A percentile compares a stretch with the other conserved stretches of the same genome.
Conservation (phyloP, 164 flowering plant species). For the Nelumbo lutea region DNA sequence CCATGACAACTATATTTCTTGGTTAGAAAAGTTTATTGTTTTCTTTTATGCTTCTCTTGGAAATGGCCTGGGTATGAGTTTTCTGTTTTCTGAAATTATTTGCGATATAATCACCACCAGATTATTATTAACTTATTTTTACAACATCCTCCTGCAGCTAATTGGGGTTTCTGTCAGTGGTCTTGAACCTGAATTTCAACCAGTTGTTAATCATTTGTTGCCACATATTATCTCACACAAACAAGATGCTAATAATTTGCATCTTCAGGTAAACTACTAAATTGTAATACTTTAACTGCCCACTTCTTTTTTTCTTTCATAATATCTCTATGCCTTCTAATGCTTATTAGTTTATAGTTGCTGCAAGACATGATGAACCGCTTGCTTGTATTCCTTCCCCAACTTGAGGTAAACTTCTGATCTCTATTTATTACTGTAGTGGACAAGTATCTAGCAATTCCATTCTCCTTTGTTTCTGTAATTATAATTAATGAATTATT, state of each 20-base stretch:
- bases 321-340: slow-evolving; percentile 28
- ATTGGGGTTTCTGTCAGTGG: slow-evolving; percentile 75
- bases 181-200: slow-evolving; percentile 89
- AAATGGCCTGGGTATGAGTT: neutral
- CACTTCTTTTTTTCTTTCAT: slow-evolving; percentile 10
- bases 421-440: neutral
- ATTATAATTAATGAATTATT: slow-evolving; percentile 4
- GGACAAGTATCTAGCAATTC: neutral
- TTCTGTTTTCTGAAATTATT: neutral
- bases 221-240: slow-evolving; percentile 75
- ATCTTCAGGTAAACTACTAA: slow-evolving; percentile 66
- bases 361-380: slow-evolving; percentile 84
- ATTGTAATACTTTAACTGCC: slow-evolving; percentile 2
- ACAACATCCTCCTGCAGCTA: slow-evolving; percentile 40
- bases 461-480: neutral
- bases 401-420: slow-evolving; percentile 68
- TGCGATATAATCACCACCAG: neutral
- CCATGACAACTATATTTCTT: neutral
- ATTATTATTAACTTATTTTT: neutral
- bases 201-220: slow-evolving; percentile 70
- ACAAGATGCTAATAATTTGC: slow-evolving; percentile 67
- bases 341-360: slow-evolving; percentile 50
- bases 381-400: slow-evolving; percentile 71
- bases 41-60: neutral
- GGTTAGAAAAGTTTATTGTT: neutral